phyloP scores from a whole-genome alignment of 306 rosid species.

The Rosa chinensis region DNA sequence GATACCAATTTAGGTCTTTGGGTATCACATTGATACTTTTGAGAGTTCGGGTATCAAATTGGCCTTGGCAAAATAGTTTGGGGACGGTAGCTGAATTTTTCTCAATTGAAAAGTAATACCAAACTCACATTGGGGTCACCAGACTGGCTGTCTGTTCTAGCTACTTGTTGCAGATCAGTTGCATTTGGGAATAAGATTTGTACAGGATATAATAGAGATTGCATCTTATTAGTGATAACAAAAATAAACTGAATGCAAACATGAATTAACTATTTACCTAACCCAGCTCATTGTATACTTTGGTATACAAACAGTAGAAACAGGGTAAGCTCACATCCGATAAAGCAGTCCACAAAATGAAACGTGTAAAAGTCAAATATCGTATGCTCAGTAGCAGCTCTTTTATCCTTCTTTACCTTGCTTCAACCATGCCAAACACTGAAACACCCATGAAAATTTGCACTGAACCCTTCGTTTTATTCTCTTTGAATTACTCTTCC shows the following conservation, averaged over 20 bases:
- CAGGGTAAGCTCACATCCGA: neutral
- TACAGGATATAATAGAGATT: neutral
- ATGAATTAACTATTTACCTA: neutral
- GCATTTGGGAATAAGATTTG: neutral
- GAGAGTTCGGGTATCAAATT: no score
- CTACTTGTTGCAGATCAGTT: neutral
- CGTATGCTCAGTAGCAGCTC: neutral
- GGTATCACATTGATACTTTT: no score
- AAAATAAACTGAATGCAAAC: neutral
- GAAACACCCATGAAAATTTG: neutral
- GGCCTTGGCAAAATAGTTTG: no score
- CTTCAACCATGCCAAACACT: neutral
- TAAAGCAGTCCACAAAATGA: neutral
- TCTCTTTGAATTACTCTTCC: slow-evolving; percentile 43
- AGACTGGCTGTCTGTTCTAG: no score
- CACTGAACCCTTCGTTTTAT: neutral
- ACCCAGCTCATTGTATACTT: neutral
- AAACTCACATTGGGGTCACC: no score
- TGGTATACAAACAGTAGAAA: neutral
- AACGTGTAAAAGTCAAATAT: neutral
- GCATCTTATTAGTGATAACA: neutral
- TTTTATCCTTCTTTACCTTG: neutral
- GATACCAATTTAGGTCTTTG: no score
- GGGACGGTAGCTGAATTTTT: no score
- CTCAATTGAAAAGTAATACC: no score